phyloP scores from a whole-genome alignment of 306 rosid genomes.

The Begonia masoniana region DNA sequence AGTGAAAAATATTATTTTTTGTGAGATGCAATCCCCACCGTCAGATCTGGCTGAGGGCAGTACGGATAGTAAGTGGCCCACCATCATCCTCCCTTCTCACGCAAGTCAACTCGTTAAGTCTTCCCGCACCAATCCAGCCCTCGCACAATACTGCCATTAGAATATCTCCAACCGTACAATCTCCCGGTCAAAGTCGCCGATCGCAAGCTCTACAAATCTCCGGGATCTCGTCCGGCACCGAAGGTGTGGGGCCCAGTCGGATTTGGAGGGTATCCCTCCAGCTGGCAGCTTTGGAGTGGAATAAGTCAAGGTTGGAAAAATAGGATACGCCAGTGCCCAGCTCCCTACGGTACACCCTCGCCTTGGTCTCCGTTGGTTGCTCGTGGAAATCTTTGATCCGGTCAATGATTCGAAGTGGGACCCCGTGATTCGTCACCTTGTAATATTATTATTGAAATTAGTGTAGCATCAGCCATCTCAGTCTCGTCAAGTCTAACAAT shows the following conservation, averaged over 20 bases:
- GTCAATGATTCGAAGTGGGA: constrained; percentile 13
- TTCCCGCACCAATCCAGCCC: constrained; percentile 24
- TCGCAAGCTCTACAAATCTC: constrained; percentile 36
- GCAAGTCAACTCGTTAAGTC: constrained; percentile 20
- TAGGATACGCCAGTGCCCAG: constrained; percentile 18
- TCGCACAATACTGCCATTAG: constrained; percentile 21
- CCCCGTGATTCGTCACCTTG: constrained; percentile 27
- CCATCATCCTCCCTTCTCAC: constrained; percentile 21
- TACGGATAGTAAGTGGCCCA: constrained; percentile 28
- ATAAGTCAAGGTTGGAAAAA: constrained; percentile 24
- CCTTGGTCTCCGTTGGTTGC: constrained; percentile 15
- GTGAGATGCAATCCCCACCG: constrained; percentile 63
- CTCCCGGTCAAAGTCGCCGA: constrained; percentile 38
- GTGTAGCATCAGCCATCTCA: too few relatives aligned
- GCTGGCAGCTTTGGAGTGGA: constrained; percentile 42
- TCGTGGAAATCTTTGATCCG: constrained; percentile 27
- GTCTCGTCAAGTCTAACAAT: too few relatives aligned
- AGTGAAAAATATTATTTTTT: too few relatives aligned
- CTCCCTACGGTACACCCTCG: constrained; percentile 10
- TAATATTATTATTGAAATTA: too few relatives aligned
- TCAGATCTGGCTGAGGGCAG: constrained; percentile 32
- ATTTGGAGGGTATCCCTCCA: constrained; percentile 68
- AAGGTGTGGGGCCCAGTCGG: constrained; percentile 20
- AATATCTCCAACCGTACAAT: constrained; percentile 24
- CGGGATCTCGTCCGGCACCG: constrained; percentile 21